Evolutionary conservation across 83 land plant species (phyloP).

Genomic region (Diphasiastrum complanatum): DNA sequence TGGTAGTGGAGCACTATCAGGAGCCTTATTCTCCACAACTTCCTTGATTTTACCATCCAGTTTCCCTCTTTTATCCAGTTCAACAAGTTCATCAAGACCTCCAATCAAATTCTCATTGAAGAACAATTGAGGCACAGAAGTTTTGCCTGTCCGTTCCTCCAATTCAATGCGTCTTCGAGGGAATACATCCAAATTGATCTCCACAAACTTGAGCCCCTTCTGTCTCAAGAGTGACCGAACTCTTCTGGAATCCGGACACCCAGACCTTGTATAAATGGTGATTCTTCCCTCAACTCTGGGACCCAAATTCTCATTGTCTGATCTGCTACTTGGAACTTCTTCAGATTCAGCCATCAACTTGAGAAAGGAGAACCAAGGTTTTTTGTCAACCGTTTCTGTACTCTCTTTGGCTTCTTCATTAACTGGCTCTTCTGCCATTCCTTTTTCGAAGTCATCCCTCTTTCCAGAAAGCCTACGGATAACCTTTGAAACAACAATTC

Average conservation of each 20-base stretch:
- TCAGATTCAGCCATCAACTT: no score
- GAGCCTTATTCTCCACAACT: constrained; percentile 39
- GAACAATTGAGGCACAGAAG: constrained; percentile 57
- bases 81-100: constrained; percentile 52
- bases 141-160: constrained; percentile 58
- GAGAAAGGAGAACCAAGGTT: no score
- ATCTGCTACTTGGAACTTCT: no score
- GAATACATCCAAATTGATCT: constrained; percentile 67
- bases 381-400: no score
- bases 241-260: constrained; percentile 50
- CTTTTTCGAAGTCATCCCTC: no score
- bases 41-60: constrained; percentile 54
- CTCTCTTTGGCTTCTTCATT: no score
- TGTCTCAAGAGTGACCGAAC: constrained; percentile 40
- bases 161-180: constrained; percentile 63
- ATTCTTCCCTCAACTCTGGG: constrained; percentile 56
- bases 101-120: constrained; percentile 61
- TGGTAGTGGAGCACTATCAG: constrained; percentile 55
- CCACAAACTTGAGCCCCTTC: constrained; percentile 51
- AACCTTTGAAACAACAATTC: no score
- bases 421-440: no score
- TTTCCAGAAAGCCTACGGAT: no score
- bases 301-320: constrained; percentile 2
- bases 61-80: constrained; percentile 49
- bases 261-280: constrained; percentile 53